Evolutionary conservation across 768 basidiomycete species (phyloP).

Genomic region (Baorangia bicolor): DNA sequence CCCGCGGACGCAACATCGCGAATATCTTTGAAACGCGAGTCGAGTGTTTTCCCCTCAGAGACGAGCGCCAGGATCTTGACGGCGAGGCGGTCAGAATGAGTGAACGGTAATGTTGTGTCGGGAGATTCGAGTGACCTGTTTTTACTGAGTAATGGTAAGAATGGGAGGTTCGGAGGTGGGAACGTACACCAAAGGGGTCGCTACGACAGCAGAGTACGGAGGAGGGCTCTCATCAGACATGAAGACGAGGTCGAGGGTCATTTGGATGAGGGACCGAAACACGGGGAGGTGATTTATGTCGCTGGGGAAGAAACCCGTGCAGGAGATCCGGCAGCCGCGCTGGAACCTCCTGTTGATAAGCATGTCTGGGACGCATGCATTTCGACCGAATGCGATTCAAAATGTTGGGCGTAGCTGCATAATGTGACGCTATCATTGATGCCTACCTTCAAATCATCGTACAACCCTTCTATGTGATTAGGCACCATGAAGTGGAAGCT

Average conservation of each 20-base stretch:
- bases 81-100: constrained; percentile 4
- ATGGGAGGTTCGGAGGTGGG: neutral
- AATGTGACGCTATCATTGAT: neutral
- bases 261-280: neutral
- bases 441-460: neutral
- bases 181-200: neutral
- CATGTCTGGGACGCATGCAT: neutral
- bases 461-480: neutral
- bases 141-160: neutral
- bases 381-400: neutral
- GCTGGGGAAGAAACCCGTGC: neutral
- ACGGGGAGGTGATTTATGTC: neutral
- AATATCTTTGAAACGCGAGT: constrained; percentile 13
- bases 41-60: constrained; percentile 12
- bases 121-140: neutral
- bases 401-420: constrained; percentile 2
- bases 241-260: neutral
- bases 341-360: constrained; percentile 4
- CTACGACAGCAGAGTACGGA: constrained; percentile 14
- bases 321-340: neutral
- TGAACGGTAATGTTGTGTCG: constrained; percentile 6
- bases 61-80: constrained; percentile 9
- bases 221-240: constrained; percentile 17
- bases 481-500: neutral
- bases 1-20: constrained; percentile 3